Evolutionary conservation across 108 stramenopile species (phyloP), one percentile per base, ranked within the genome.

Genomic region (Pseudonitzschia delicatissima): DNA sequence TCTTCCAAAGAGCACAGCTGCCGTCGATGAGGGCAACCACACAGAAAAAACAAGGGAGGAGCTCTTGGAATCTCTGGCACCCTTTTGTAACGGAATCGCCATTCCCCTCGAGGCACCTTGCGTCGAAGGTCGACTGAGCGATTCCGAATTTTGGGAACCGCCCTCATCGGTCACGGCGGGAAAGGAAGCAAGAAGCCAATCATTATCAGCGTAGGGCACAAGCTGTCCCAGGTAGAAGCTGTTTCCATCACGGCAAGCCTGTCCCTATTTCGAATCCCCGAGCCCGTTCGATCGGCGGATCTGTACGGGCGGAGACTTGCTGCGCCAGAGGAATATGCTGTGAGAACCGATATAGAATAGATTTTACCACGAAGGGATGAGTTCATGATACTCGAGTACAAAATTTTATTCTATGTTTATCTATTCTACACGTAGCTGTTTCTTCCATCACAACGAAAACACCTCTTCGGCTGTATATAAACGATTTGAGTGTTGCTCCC

Each of bases 211-310:
- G 73, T 86, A 8, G 88, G 88, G 2, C 82, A 84, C 53, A 44
- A 66, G 26, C 70, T 90, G 39, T 74, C 83, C 5, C 45, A 81
- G 58, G 40, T 60, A 61, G 77, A 81, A 40, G 79, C 85, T 28
- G 72, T 84, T 5, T 57, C 27, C 27, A 48, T 87, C 18, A 67
- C 75, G 34, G 66, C 80, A 0, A 47, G 36, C 28, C 60, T 81
- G 50, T 72, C 66, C 33, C 31, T 66, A 35, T 36, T 61, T 25
- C 61, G 82, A 28, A 87, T 90, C n/a, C 88, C 88, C n/a, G 88
- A 90, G 63, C 86, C 88, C 3, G 64, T 90, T 5, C 76, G 88
- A 31, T 68, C 76, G 67, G 86, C 88, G 21, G 88, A 90, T 73
- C 51, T 82, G 60, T 67, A 57, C 34, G 86, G 88, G 44, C 68